Percentiles rank a stretch among this genome's conserved stretches.
These are phyloP conservation scores for Akanthomyces lecanii DNA, from an alignment of 2,329 filamentous ascomycete species.

Conservation along the genomic window DNA sequence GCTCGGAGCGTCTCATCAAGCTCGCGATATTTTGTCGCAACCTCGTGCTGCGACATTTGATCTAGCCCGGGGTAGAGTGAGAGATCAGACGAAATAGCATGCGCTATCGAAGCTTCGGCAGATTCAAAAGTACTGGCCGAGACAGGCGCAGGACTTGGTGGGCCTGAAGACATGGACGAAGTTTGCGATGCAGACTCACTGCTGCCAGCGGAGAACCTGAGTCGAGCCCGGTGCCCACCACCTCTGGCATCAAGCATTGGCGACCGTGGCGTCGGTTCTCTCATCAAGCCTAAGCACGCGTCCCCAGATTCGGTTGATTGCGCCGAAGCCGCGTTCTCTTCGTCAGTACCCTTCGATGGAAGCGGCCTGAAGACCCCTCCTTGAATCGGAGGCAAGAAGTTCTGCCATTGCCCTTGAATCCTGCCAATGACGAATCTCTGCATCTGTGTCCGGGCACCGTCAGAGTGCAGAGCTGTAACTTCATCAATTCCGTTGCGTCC, in stretches of 20 bases:
- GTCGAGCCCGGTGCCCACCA: constrained; percentile 29
- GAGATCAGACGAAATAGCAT: constrained; percentile 64
- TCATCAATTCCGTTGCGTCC: constrained; percentile 92
- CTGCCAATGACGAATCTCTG: constrained; percentile 75
- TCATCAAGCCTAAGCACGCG: background rate
- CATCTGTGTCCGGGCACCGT: constrained; percentile 74
- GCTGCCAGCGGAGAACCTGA: background rate
- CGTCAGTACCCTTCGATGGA: background rate
- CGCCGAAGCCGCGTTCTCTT: too few relatives aligned
- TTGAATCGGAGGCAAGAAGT: constrained; percentile 88
- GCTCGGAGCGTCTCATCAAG: constrained; percentile 64
- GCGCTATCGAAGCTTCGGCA: constrained; percentile 39
- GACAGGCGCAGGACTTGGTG: constrained; percentile 37
- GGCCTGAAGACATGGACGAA: background rate
- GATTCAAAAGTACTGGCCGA: constrained; percentile 55
- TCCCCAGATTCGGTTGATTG: too few relatives aligned
- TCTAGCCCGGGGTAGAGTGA: constrained; percentile 76
- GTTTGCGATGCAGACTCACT: background rate
- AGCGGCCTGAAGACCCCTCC: constrained; percentile 67
- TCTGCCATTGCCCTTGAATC: constrained; percentile 76
- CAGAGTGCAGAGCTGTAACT: constrained; percentile 84
- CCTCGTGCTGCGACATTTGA: constrained; percentile 64
- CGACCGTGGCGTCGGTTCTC: background rate
- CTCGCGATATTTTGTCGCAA: constrained; percentile 74
- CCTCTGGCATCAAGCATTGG: constrained; percentile 46